Evolutionary conservation across 2,329 filamentous ascomycete species (phyloP).

Genomic region (Aspergillus spinulosporus): DNA sequence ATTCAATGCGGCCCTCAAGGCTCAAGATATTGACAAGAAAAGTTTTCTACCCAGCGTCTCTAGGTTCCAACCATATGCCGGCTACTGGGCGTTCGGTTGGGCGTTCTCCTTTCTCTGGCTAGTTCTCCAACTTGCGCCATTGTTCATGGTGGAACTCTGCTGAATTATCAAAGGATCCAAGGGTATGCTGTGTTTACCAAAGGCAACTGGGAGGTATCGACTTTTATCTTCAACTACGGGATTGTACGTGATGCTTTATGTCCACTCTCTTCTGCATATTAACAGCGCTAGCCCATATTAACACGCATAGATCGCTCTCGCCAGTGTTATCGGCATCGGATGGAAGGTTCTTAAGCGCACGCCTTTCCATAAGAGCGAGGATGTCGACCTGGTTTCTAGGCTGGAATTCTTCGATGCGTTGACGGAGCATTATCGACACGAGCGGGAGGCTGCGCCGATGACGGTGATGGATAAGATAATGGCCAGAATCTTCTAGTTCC

Average conservation of each 20-base stretch:
- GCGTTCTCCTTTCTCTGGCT: constrained; percentile 8
- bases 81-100: constrained; percentile 7
- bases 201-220: constrained; percentile 8
- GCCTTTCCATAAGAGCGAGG: constrained; percentile 1
- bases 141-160: not conserved
- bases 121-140: not conserved
- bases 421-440: constrained; percentile 3
- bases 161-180: not conserved
- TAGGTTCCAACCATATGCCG: constrained; percentile 6
- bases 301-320: constrained; percentile 2
- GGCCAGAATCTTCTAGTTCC: constrained; percentile 3
- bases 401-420: constrained; percentile 2
- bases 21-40: constrained; percentile 1
- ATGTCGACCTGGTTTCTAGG: constrained; percentile 4
- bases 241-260: not conserved
- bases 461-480: constrained; percentile 3
- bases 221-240: constrained; percentile 10
- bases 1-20: constrained; percentile 7
- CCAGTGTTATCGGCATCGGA: constrained; percentile 5
- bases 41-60: not conserved
- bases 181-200: constrained; percentile 5
- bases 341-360: constrained; percentile 9
- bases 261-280: not conserved
- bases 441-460: not conserved
- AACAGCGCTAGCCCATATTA: not conserved